Base-by-base conservation (phyloP, 495 filamentous ascomycete species). In the Aspergillus homomorphus region DNA sequence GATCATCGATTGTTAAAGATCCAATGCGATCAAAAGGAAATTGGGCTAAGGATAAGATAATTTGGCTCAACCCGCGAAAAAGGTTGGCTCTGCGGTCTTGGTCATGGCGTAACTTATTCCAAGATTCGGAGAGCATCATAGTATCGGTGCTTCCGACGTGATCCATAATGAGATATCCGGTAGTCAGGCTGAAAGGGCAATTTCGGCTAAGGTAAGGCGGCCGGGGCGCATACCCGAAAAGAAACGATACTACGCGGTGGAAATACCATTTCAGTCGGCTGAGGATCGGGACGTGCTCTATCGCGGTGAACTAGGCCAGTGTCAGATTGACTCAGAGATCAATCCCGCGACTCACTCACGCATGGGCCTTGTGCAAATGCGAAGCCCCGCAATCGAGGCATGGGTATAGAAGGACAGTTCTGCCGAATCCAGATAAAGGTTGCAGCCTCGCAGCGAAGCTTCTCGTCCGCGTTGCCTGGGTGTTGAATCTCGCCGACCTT, bases 401-500 rank as follows among this genome's bases (percentile, higher is more conserved):
- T 68, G 4, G 66, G 67, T 10, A 77, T 53, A 18, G 67, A 58
- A 0, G 67, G 65, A 49, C 64, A 72, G 42, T 73, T 50, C 43
- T 73, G 57, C 22, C 66, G 52, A 12, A 78, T 67, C 71, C 71
- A 76, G 15, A 64, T 59, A 56, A 64, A 77, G 4, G 73, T 74
- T n/a, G 59, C 75, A 4, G 61, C 73, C 57, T 75, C 73, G 53
- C 58, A 75, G 18, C 71, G 64, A 6, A 77, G 57, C 43, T 77
- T 76, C 54, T 76, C 73, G 42, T 77, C 69, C 14, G 52, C 62
- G 54, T 72, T 78, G 30, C 71, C 71, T 42, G 75, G 69, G 30
- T 67, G 48, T 18, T 41, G 46, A 5, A 48, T 46, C 62, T 77
- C 74, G 23, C 66, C 74, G 18, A 75, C 50, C 50, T 66, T 60